Base-by-base conservation (phyloP, 805 yeast species). In the Clavispora asparagi region DNA sequence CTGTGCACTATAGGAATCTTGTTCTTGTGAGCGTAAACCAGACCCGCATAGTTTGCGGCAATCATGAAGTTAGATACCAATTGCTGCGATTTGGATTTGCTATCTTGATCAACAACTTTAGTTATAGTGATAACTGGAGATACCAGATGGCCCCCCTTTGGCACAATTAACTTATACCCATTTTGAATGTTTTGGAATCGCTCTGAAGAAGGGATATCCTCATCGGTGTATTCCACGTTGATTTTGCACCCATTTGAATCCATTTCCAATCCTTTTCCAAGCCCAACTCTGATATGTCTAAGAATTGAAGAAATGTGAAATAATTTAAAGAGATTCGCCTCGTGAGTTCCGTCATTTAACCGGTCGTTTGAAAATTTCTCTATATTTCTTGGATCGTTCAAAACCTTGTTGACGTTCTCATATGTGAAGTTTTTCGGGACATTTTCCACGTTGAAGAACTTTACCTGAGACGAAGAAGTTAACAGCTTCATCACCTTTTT, bases 61-160 rank as follows among this genome's bases (percentile, higher is more conserved):
- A 91, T 76, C 99, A 92, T 92, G 41, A 86, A 62, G 60, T 92
- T 95, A 0, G 92, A 76, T 1, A 92, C 97, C 25, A 92, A 68
- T 2, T 71, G 57, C 35, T 79, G 81, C 0, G 96, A 82, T 31
- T 71, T 65, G 0, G 81, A 62, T 33, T 50, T 52, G n/a, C 29
- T 31, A 32, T 54, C 50, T 42, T 59, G 63, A n/a, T 48, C 50
- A 6, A 44, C 43, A 14, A 54, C 55, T 9, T 41, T 42, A 10
- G 50, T 37, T 27, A 54, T 19, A 6, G 53, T 31, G 7, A 55
- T 46, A 16, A 48, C 44, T 2, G 59, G 55, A 1, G 51, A 35
- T 11, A 13, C 27, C 4, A 16, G 28, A 2, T 23, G 4, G 11
- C 25, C 44, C 6, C 39, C 32, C 12, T 40, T 40, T 3, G 51